phyloP scores from a whole-genome alignment of 805 yeast species.

The Candida schatavii region DNA sequence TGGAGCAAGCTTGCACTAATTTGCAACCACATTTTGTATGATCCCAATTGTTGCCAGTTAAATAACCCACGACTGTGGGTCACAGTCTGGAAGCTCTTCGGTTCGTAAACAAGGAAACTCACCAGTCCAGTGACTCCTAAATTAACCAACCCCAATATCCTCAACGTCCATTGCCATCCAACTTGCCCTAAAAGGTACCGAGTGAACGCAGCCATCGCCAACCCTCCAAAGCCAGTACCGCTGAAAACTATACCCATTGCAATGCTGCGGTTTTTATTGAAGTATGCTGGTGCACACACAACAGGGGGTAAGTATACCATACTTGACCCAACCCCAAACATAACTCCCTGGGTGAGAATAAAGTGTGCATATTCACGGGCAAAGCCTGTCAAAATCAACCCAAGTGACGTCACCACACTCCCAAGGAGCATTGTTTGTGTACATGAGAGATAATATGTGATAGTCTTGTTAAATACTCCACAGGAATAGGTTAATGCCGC shows the following conservation, averaged over 20 bases:
- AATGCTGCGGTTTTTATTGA: conserved; percentile 26
- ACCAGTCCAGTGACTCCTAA: conserved; percentile 13
- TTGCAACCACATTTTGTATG: conserved; percentile 16
- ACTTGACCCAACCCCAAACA: conserved; percentile 32
- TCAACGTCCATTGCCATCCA: conserved; percentile 35
- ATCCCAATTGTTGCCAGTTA: conserved; percentile 13
- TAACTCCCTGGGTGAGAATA: conserved; percentile 28
- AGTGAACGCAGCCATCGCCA: conserved; percentile 26
- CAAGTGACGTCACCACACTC: conserved; percentile 20
- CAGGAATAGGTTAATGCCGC: conserved; percentile 27
- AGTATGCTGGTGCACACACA: conserved; percentile 30
- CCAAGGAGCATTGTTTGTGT: conserved; percentile 26
- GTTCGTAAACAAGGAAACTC: conserved; percentile 14
- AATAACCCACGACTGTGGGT: conserved; percentile 7
- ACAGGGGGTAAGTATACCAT: conserved; percentile 32
- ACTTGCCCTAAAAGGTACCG: conserved; percentile 20
- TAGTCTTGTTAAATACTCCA: conserved; percentile 23
- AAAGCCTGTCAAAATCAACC: conserved; percentile 25
- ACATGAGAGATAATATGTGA: conserved; percentile 15
- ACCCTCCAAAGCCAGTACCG: conserved; percentile 37
- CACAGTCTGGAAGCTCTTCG: conserved; percentile 3
- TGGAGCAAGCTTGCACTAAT: conserved; percentile 24
- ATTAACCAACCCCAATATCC: conserved; percentile 26
- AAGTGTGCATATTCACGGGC: conserved; percentile 22
- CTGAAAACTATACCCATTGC: conserved; percentile 34